Evolutionary conservation across 345 rosid species (phyloP), one percentile per base, ranked within the genome.

Genomic region (Firmiana major): DNA sequence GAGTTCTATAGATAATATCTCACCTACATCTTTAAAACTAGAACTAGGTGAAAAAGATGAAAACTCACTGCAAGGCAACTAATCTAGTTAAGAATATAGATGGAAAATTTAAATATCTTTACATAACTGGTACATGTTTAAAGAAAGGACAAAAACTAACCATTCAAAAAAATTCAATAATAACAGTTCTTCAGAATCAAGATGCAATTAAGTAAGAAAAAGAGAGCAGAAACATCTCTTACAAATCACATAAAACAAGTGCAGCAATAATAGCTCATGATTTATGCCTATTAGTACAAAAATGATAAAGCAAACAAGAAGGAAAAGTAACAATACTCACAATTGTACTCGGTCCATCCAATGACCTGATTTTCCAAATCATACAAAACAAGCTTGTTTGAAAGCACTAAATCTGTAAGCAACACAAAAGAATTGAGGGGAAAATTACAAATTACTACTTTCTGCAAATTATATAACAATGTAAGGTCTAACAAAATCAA

Each of bases 271-370:
- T 36, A 26, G 16, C 17, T 3, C 10, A 60, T 10, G 38, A 65
- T 9, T 9, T 31, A 53, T 74, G 60, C 21, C 42, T 66, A 75
- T 43, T 65, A n/a, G 1, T 53, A 54, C 53, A 11, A 42, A 38
- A 57, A 34, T 42, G 54, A 2, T 3, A 36, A 63, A 67, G 17
- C n/a, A 28, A 24, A 38, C 60, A 19, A 71, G 74, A 21, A 31
- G 22, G 51, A 40, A 55, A 62, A 62, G 62, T 75, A 48, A 62
- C 8, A 24, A 73, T 66, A 86, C 99, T 92, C 84, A 93, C 99
- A 96, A 85, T 96, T 91, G 83, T 96, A 89, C 45, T 92, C 97
- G 2, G 97, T 93, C 99, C 99, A 96, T 63, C 99, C 99, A 64
- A 96, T 90, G 83, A 19, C 73, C 84, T 92, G 99, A 22, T 90